Evolutionary conservation across 495 filamentous ascomycete genomes (phyloP).

Genomic region (Penicillium bialowiezense): DNA sequence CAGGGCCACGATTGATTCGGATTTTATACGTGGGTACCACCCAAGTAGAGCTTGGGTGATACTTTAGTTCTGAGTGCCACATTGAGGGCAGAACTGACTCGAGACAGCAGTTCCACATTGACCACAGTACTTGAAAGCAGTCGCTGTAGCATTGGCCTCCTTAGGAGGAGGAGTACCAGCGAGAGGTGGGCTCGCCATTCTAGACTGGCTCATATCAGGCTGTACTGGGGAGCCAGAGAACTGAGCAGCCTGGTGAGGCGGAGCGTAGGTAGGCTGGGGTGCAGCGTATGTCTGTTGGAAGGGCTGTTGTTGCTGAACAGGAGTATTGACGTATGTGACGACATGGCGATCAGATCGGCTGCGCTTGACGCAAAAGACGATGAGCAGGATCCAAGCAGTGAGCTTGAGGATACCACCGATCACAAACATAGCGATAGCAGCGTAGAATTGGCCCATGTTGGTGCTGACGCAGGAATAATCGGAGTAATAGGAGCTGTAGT

Average conservation of each 20-base stretch:
- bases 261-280: conserved; percentile 12
- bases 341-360: conserved; percentile 7
- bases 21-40: too few species aligned
- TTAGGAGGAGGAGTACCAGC: conserved; percentile 13
- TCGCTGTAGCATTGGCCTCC: conserved; percentile 9
- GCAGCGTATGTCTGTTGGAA: conserved; percentile 11
- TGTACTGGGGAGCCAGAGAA: conserved; percentile 11
- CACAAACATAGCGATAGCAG: conserved; percentile 11
- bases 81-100: conserved; percentile 15
- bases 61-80: conserved; percentile 6
- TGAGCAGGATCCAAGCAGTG: conserved; percentile 19
- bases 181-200: not conserved
- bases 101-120: conserved; percentile 15
- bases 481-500: conserved; percentile 4
- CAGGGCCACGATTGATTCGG: too few species aligned
- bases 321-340: conserved; percentile 12
- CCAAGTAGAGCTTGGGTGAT: too few species aligned
- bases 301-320: conserved; percentile 4
- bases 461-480: conserved; percentile 4
- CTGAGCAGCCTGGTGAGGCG: conserved; percentile 4
- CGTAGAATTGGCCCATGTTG: conserved; percentile 16
- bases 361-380: conserved; percentile 21
- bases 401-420: conserved; percentile 20
- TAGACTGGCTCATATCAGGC: conserved; percentile 4
- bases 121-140: conserved; percentile 12